Conservation (phyloP, 352 stramenopile species). For the Pythium apleroticum region DNA sequence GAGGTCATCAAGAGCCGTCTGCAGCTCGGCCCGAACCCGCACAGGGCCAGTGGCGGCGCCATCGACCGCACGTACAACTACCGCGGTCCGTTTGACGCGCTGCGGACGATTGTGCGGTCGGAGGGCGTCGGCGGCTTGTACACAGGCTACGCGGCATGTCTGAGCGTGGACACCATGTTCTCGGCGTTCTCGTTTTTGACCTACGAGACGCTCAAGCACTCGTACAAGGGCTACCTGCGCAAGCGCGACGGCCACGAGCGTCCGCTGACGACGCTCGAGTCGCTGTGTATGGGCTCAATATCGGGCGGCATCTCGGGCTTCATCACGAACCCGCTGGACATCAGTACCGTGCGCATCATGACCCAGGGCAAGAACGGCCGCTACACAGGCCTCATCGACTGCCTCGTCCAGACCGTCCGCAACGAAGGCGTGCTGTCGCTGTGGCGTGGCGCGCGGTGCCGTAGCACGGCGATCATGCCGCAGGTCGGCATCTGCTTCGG, state of each 20-base stretch:
- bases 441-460: slow-evolving; percentile 69
- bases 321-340: slow-evolving; percentile 79
- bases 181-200: slow-evolving; percentile 84
- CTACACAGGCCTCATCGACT: slow-evolving; percentile 64
- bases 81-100: slow-evolving; percentile 54
- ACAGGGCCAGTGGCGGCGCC: slow-evolving; percentile 60
- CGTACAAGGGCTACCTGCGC: slow-evolving; percentile 42
- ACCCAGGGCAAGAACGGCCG: slow-evolving; percentile 70
- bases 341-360: slow-evolving; percentile 82
- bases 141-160: slow-evolving; percentile 68
- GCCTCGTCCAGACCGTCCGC: slow-evolving; percentile 51
- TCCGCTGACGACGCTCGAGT: slow-evolving; percentile 51
- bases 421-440: slow-evolving; percentile 58
- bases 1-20: slow-evolving; percentile 84
- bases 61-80: slow-evolving; percentile 80
- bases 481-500: slow-evolving; percentile 83
- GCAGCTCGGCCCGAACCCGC: slow-evolving; percentile 73
- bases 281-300: slow-evolving; percentile 52
- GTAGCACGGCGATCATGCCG: slow-evolving; percentile 75
- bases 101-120: slow-evolving; percentile 54
- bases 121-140: slow-evolving; percentile 73
- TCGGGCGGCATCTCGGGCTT: slow-evolving; percentile 64
- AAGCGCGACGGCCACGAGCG: slow-evolving; percentile 34
- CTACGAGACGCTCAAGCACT: slow-evolving; percentile 72
- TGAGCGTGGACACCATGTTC: slow-evolving; percentile 81